Evolutionary conservation across 306 rosid genomes (phyloP), one percentile per base, ranked within the genome.

Genomic region (Hippophae rhamnoides): DNA sequence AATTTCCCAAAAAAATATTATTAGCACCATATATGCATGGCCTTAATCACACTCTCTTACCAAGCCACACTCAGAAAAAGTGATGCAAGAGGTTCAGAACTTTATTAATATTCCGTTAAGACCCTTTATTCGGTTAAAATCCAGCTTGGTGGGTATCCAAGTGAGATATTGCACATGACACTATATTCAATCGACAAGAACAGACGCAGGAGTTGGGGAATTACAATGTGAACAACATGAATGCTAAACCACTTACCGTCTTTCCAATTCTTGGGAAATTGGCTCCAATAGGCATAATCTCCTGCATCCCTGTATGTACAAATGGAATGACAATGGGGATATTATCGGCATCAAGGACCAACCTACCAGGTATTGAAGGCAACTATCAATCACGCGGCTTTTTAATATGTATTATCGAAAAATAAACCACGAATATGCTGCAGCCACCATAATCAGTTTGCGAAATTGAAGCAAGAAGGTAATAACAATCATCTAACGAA

Each of bases 221-320:
- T 31, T 31, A 31, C 38, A 9, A 53, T 2, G 38, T 9, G 6
- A 56, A 61, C 6, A 62, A 10, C 11, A 18, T 25, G 59, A 47
- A 44, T 11, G 9, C 13, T 56, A 54, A 49, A 67, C 23, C 41
- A 58, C 81, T 6, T 75, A 92, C 99, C 69, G 67, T 88, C 75
- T 92, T 92, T 54, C 96, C 95, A 47, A 92, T 75, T 81, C 84
- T 83, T 54, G 99, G 99, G 66, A 92, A 57, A 69, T 57, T 92
- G 52, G 93, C 86, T 43, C 99, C 96, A 63, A 88, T 52, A 43
- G 99, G 99, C 96, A 92, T 88, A 64, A 92, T 88, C 61, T 92
- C 99, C 67, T 92, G 96, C 99, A 92, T 92, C 65, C 99, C 95
- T 7, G 88, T 78, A 70, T 88, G 99, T 31, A 85, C 96, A 74